Evolutionary conservation across 2,329 filamentous ascomycete species (phyloP).

Genomic region (Aspergillus uvarum): DNA sequence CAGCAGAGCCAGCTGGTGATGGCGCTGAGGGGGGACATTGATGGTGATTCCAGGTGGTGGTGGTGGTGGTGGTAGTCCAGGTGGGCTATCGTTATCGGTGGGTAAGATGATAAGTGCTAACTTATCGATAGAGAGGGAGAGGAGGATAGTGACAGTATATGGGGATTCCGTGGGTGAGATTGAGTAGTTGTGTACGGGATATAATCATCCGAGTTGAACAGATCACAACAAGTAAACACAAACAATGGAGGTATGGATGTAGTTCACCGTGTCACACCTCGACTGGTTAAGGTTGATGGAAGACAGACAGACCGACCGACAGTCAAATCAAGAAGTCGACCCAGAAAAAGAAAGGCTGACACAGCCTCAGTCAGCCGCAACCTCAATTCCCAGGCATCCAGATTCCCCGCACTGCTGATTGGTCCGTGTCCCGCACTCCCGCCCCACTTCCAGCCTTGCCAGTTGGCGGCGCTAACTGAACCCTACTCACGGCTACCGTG

Average conservation of each 20-base stretch:
- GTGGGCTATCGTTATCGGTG: background rate
- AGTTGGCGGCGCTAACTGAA: background rate
- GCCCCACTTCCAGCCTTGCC: background rate
- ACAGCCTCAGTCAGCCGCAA: slow-evolving; percentile 20
- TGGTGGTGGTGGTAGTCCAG: background rate
- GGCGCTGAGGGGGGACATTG: slow-evolving; percentile 8
- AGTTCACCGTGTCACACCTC: background rate
- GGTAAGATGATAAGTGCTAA: background rate
- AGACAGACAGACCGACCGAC: background rate
- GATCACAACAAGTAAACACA: no score
- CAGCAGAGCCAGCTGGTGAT: slow-evolving; percentile 4
- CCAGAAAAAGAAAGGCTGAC: slow-evolving; percentile 1
- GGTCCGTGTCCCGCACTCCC: slow-evolving; percentile 1
- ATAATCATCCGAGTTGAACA: no score
- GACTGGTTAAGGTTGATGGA: background rate
- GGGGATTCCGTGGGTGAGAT: background rate
- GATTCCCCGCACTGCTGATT: slow-evolving; percentile 25
- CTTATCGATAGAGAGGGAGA: background rate
- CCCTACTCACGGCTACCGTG: no score
- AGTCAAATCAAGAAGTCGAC: slow-evolving; percentile 1
- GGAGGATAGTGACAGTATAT: background rate
- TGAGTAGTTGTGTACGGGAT: no score
- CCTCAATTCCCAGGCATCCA: slow-evolving; percentile 28
- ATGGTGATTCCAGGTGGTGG: slow-evolving; percentile 1
- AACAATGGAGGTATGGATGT: background rate